phyloP scores from a whole-genome alignment of 768 basidiomycete genomes.

The Psilocybe azurescens region DNA sequence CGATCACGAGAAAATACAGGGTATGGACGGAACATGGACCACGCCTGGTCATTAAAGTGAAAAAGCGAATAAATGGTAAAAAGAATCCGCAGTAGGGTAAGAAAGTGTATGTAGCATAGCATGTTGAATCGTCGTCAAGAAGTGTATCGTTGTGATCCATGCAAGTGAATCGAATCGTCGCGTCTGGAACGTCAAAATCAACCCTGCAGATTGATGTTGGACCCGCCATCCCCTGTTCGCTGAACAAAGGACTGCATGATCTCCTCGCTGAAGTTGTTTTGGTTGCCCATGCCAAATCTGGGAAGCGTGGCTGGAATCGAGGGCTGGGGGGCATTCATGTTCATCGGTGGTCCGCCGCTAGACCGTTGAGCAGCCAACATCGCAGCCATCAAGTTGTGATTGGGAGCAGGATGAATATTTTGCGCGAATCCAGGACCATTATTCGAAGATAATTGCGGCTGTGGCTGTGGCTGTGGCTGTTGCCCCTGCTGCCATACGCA shows the following conservation, averaged over 20 bases:
- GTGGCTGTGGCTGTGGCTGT: conserved; percentile 29
- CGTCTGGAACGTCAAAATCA: neutral
- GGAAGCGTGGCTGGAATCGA: conserved; percentile 4
- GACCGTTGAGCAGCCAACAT: neutral
- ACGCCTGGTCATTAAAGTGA: conserved; percentile 41
- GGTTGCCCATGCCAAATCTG: conserved; percentile 4
- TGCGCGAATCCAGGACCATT: conserved; percentile 1
- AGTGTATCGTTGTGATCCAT: neutral
- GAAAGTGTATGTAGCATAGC: neutral
- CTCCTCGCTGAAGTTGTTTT: conserved; percentile 39
- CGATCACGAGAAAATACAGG: conserved; percentile 87
- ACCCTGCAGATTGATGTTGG: conserved; percentile 12
- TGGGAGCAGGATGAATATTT: neutral
- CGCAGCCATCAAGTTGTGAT: neutral
- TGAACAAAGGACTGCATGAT: conserved; percentile 51
- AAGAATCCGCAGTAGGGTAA: neutral
- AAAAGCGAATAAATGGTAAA: neutral
- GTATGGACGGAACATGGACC: conserved; percentile 67
- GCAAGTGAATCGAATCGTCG: neutral
- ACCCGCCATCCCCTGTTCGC: conserved; percentile 33
- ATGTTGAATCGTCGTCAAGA: neutral
- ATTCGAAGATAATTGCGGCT: conserved; percentile 28
- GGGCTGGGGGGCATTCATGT: conserved; percentile 23
- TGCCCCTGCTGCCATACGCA: conserved; percentile 5
- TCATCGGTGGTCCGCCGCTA: conserved; percentile 4